Base-by-base conservation (phyloP, 768 basidiomycete species). In the Mycena sanguinolenta region DNA sequence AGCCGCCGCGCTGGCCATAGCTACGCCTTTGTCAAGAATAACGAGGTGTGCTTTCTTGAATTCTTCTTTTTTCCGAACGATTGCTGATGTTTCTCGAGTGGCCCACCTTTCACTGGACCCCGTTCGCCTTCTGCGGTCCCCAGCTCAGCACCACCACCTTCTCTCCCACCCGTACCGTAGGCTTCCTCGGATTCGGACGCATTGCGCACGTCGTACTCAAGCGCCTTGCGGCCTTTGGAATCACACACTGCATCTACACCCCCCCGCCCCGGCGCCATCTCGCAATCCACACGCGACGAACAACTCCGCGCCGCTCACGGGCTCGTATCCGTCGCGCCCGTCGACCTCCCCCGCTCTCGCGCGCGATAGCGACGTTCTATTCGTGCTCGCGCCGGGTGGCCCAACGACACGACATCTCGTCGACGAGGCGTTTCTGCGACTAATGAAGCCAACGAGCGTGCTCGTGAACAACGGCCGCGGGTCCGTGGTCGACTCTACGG, bases 171-270 rank as follows among this genome's bases (percentile, higher is more conserved):
- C 89, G 91, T 52, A 97, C 92, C 3, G 90, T 91, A 1, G 96
- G 95, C 1, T 98, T 99, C 82, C 84, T 99, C 42, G 98, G 98
- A 16, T 98, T 99, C 74, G 97, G 97, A 7, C 90, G 97, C 27
- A 99, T 99, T 74, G 91, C 96, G 0, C 94, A 96, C 75, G 92
- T 92, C 28, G 93, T 92, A 0, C 87, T 97, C 59, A 79, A 86
- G 2, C 91, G 97, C 5, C 87, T 98, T 36, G 81, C 93, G 16
- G 90, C 93, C 2, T 98, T 98, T 77, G 95, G 93, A 23, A 85
- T 95, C 75, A 92, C 89, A 0, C 83, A 89, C 72, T 91, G 90
- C 72, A 74, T 97, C 49, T 97, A 96, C 81, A 80, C 85, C 12
- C 89, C n/a, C 90, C 1, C 64, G 81, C 23, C 80, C 85, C 25